phyloP scores from a whole-genome alignment of 495 filamentous ascomycete genomes.

The Neurospora hispaniola region DNA sequence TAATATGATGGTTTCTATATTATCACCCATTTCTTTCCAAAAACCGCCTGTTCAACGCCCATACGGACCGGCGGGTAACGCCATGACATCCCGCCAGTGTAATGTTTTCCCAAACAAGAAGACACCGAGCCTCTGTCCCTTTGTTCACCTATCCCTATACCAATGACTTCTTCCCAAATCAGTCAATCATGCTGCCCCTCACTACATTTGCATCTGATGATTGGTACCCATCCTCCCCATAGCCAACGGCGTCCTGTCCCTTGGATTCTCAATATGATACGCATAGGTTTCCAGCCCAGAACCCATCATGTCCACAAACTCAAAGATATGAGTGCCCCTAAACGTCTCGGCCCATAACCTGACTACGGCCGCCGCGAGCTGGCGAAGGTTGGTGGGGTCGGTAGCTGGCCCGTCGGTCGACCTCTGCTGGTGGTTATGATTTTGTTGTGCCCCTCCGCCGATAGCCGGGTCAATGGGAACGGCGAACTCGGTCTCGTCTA shows the following conservation, averaged over 20 bases:
- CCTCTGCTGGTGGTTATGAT: constrained; percentile 20
- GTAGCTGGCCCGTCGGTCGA: constrained; percentile 28
- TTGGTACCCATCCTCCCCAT: neutral
- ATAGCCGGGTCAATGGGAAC: constrained; percentile 43
- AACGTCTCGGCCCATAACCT: constrained; percentile 60
- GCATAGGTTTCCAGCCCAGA: constrained; percentile 53
- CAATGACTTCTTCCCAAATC: neutral
- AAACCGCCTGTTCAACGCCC: neutral
- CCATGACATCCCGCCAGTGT: neutral
- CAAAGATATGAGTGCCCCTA: constrained; percentile 56
- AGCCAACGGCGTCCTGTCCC: constrained; percentile 36
- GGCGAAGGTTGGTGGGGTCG: constrained; percentile 43
- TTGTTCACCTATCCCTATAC: neutral
- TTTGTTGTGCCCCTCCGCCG: constrained; percentile 12
- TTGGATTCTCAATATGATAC: constrained; percentile 48
- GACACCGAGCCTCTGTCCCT: neutral
- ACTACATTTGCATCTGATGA: neutral
- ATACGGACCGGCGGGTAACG: neutral
- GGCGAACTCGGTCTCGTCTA: constrained; percentile 67
- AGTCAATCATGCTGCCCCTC: neutral
- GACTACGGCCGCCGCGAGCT: constrained; percentile 52
- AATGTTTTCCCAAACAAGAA: neutral
- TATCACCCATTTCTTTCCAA: neutral
- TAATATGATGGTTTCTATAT: neutral
- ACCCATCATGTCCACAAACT: constrained; percentile 55